These are phyloP conservation scores for Candida sanyaensis DNA, from an alignment of 1,139 yeast genomes.

Conservation along the genomic window DNA sequence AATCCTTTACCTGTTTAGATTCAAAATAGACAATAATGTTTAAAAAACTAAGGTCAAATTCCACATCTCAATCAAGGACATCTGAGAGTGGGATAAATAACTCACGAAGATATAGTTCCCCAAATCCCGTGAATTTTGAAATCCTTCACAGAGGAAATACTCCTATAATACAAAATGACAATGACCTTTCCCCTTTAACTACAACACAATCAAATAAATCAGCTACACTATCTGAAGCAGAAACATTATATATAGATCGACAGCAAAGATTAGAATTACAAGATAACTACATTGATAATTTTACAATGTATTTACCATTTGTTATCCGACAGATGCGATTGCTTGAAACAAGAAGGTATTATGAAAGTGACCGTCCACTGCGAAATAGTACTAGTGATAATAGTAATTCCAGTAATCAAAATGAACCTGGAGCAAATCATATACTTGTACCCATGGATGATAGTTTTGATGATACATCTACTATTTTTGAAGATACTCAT, in stretches of 20 bases:
- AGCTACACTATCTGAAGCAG: conserved; percentile 24
- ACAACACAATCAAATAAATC: conserved; percentile 10
- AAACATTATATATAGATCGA: conserved; percentile 22
- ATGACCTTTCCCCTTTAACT: conserved; percentile 6
- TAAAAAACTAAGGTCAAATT: conserved; percentile 8
- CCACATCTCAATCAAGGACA: conserved; percentile 2
- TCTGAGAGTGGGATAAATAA: not conserved
- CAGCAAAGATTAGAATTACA: conserved; percentile 35
- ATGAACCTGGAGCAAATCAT: conserved; percentile 2
- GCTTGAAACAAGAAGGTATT: conserved; percentile 10
- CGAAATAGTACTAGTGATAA: not conserved
- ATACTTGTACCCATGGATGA: conserved; percentile 10
- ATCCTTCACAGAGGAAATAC: conserved; percentile 5
- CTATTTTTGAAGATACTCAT: conserved; percentile 22
- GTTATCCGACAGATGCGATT: conserved; percentile 30
- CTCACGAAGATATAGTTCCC: conserved; percentile 9
- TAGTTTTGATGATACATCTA: conserved; percentile 23
- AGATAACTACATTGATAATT: conserved; percentile 37
- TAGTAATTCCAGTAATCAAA: not conserved
- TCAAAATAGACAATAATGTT: conserved; percentile 5
- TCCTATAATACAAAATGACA: not conserved
- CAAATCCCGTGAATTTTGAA: conserved; percentile 5
- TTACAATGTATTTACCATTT: conserved; percentile 40
- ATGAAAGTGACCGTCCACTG: not conserved
- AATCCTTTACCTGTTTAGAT: not conserved